These are phyloP conservation scores for Psilocybe subaeruginosa DNA, from an alignment of 768 basidiomycete genomes.

Conservation along the genomic window DNA sequence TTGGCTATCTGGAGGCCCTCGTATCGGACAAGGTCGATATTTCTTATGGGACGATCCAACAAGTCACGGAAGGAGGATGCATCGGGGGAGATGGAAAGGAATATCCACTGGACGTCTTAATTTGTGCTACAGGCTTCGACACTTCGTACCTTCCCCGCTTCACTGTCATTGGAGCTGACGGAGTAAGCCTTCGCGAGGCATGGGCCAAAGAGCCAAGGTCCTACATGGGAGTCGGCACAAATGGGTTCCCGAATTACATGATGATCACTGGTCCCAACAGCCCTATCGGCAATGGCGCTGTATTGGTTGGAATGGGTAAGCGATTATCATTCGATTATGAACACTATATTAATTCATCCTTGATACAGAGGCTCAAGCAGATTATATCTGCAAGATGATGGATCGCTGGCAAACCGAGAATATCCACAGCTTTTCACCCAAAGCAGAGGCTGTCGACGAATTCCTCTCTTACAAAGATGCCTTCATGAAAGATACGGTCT, in stretches of 20 bases:
- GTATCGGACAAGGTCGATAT: conserved; percentile 32
- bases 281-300: conserved; percentile 36
- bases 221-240: conserved; percentile 32
- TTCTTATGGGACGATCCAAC: conserved; percentile 30
- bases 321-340: neutral
- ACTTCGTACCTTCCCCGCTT: conserved; percentile 35
- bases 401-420: conserved; percentile 20
- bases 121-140: conserved; percentile 22
- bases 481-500: conserved; percentile 36
- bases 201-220: conserved; percentile 34
- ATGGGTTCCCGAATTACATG: conserved; percentile 39
- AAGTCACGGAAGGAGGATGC: conserved; percentile 32
- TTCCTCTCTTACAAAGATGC: conserved; percentile 34
- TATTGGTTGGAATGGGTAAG: conserved; percentile 32
- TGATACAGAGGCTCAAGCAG: conserved; percentile 31
- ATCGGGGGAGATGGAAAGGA: conserved; percentile 31
- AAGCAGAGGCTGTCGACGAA: conserved; percentile 35
- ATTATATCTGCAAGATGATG: conserved; percentile 37
- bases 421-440: conserved; percentile 33
- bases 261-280: conserved; percentile 34
- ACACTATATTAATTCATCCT: neutral
- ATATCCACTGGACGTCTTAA: conserved; percentile 32
- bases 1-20: conserved; percentile 38
- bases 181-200: conserved; percentile 29
- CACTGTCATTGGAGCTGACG: conserved; percentile 28